Base-by-base conservation (phyloP, 164 flowering plant species). In the Chimonanthus praecox region DNA sequence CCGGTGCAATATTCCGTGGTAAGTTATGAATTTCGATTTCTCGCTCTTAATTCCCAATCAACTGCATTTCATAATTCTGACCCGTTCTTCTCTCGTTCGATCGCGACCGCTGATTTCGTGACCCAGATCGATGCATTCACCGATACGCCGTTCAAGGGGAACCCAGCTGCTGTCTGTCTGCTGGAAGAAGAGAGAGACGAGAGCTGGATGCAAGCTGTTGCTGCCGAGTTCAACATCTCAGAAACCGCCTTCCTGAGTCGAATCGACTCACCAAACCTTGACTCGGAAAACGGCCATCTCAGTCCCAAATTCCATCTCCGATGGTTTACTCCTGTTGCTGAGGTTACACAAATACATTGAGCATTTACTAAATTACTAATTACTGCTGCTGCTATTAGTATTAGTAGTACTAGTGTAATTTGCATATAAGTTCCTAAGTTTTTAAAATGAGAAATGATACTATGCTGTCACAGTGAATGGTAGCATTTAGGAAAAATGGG, bases 141-240 rank as follows among this genome's bases (percentile, higher is more conserved):
- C 0, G 94, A 87, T 3, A 16, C 85, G 6, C 81, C 94, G 1
- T 92, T 94, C 80, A 87, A 87, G 82, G 98, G 96, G 44, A 94
- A 94, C 76, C 96, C 96, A 5, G 98, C 98, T 0, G 98, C 89
- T 4, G 90, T 94, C 33, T 94, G 98, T 74, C 67, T 88, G 73
- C 76, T 93, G 74, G 93, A 88, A 64, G 92, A 88, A 75, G 88
- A 86, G 63, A 84, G 81, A 71, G 89, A 86, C 43, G 90, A 90
- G 8, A 74, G 80, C 7, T 93, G 94, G 96, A 49, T 91, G 72
- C 87, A 86, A 78, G 64, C 87, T 3, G 85, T 93, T 67, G 98
- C 97, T 1, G 58, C 67, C 5, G 98, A 93, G 84, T 88, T 93
- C 85, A 93, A 91, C 47, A 8, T 85, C 67, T 79, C 94, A 2